phyloP scores from a whole-genome alignment of 768 basidiomycete genomes.

The Russula dissimulans region DNA sequence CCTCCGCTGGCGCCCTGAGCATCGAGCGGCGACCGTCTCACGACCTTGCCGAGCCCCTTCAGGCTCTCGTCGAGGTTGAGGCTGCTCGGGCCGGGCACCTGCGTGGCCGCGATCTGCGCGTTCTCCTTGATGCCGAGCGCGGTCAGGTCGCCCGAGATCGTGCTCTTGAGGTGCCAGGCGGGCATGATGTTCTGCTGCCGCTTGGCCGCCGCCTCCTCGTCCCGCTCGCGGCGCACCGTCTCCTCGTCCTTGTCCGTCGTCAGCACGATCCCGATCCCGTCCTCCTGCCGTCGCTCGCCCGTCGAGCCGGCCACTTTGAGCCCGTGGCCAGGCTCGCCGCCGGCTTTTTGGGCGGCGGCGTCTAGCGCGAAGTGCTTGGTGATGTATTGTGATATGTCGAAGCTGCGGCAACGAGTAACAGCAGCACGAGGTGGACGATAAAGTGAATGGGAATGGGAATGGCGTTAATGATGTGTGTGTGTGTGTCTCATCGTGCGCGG shows the following conservation, averaged over 20 bases:
- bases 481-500: background rate
- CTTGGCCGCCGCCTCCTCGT: conserved; percentile 76
- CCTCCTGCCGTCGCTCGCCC: conserved; percentile 48
- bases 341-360: conserved; percentile 47
- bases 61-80: conserved; percentile 50
- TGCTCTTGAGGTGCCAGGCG: conserved; percentile 92
- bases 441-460: background rate
- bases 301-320: conserved; percentile 70
- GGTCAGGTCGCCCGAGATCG: conserved; percentile 87
- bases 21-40: conserved; percentile 27
- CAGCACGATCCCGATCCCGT: conserved; percentile 79
- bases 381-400: conserved; percentile 80
- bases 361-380: conserved; percentile 56
- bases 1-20: conserved; percentile 26
- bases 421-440: background rate
- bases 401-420: conserved; percentile 31
- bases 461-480: too few relatives aligned
- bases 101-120: conserved; percentile 34
- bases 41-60: conserved; percentile 45
- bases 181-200: conserved; percentile 87
- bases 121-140: conserved; percentile 73
- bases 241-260: conserved; percentile 84
- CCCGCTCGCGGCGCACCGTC: conserved; percentile 60
- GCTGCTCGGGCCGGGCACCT: conserved; percentile 24
- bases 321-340: conserved; percentile 40